Evolutionary conservation across 108 stramenopile species (phyloP).

Genomic region (Stephanodiscus minutulus): DNA sequence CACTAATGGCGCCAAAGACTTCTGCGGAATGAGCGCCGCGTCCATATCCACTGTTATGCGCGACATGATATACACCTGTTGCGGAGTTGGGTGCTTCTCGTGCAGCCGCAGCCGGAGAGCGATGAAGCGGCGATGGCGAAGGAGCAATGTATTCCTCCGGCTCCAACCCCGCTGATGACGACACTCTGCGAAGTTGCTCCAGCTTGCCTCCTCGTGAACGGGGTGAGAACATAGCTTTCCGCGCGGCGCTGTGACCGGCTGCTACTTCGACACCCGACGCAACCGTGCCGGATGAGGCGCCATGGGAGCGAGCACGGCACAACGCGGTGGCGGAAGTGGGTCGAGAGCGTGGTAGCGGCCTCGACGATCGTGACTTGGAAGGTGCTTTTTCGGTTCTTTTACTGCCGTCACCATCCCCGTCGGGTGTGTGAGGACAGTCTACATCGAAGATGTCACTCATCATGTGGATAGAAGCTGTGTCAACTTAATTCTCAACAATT

Average conservation of each 20-base stretch:
- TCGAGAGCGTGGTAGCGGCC: not conserved
- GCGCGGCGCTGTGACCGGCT: not conserved
- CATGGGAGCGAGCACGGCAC: too few species aligned
- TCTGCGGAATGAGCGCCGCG: conserved; percentile 1
- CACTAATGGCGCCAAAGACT: not conserved
- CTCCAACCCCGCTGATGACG: conserved; percentile 26
- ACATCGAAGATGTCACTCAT: conserved; percentile 38
- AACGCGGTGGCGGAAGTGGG: not conserved
- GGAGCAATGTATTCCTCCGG: conserved; percentile 40
- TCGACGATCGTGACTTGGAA: not conserved
- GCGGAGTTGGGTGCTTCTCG: conserved; percentile 10
- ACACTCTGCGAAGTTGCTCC: not conserved
- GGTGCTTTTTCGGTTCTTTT: not conserved
- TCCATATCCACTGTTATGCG: not conserved
- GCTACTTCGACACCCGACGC: not conserved
- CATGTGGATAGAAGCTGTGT: not conserved
- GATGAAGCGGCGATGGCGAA: not conserved
- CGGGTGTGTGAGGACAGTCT: conserved; percentile 50
- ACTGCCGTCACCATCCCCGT: conserved; percentile 17
- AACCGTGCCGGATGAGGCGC: not conserved
- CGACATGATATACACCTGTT: conserved; percentile 7
- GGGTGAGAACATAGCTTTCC: not conserved
- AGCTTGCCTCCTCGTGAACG: conserved; percentile 8
- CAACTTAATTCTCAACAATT: not conserved
- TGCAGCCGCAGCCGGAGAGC: not conserved